Conservation (phyloP, 1,284 basidiomycete species). For the Rhodotorula sp. region DNA sequence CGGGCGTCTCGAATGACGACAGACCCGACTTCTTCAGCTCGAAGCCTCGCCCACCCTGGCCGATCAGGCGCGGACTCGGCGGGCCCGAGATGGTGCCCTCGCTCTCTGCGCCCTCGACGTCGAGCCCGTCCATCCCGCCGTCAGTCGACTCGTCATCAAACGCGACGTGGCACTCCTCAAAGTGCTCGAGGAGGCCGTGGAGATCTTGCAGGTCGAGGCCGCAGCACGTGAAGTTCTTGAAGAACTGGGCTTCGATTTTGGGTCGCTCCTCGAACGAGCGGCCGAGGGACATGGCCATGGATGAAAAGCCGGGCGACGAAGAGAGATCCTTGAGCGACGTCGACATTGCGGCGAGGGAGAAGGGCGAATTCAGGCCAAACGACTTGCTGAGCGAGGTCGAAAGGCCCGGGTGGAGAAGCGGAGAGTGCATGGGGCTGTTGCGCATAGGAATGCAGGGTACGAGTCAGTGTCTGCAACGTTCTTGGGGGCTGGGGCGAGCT, state of each 20-base stretch:
- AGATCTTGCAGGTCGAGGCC: conserved; percentile 74
- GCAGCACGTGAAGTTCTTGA: conserved; percentile 81
- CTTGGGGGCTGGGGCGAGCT: background rate
- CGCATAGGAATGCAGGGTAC: background rate
- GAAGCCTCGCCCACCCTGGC: conserved; percentile 10
- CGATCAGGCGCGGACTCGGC: conserved; percentile 32
- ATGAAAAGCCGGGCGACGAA: conserved; percentile 41
- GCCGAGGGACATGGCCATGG: conserved; percentile 44
- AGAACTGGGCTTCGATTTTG: conserved; percentile 52
- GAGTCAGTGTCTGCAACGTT: background rate
- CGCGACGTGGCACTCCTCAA: conserved; percentile 74
- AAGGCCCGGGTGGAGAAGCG: conserved; percentile 41
- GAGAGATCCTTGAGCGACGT: conserved; percentile 38
- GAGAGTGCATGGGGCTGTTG: conserved; percentile 32
- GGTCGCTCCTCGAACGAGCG: conserved; percentile 44
- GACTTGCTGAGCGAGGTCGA: conserved; percentile 39
- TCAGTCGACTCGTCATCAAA: conserved; percentile 37
- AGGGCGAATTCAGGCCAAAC: conserved; percentile 43
- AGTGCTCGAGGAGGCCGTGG: conserved; percentile 81
- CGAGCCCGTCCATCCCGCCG: conserved; percentile 38
- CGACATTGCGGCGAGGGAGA: conserved; percentile 42
- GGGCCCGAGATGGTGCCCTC: conserved; percentile 41
- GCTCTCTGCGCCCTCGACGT: conserved; percentile 32
- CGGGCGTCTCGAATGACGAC: conserved; percentile 35
- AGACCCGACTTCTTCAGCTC: conserved; percentile 36